A percentile compares a stretch with the other conserved stretches of the same genome.
Evolutionary conservation across 2,329 filamentous ascomycete species (phyloP).

Genomic region (Aspergillus ibericus): DNA sequence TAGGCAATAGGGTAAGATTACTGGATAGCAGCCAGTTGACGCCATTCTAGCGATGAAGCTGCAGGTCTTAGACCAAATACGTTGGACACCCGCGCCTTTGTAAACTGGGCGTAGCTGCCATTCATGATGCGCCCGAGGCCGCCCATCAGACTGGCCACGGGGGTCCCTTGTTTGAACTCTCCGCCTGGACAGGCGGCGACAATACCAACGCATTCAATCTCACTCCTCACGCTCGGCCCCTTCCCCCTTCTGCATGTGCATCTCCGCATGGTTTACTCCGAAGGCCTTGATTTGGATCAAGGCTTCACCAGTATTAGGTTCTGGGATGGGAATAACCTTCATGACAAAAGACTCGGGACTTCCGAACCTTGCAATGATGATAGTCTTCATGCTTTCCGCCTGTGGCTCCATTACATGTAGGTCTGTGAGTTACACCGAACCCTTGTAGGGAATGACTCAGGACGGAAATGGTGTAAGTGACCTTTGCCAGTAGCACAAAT

Average conservation of each 20-base stretch:
- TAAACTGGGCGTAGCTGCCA: slow-evolving; percentile 45
- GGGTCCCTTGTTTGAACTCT: slow-evolving; percentile 33
- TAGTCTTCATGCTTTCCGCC: slow-evolving; percentile 3
- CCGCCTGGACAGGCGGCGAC: slow-evolving; percentile 38
- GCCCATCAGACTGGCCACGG: slow-evolving; percentile 45
- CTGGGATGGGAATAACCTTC: slow-evolving; percentile 4
- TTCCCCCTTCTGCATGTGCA: slow-evolving; percentile 13
- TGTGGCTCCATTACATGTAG: too few species aligned
- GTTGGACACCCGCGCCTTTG: slow-evolving; percentile 35
- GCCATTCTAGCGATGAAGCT: slow-evolving; percentile 33
- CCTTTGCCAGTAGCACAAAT: too few species aligned
- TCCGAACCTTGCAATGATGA: slow-evolving; percentile 7
- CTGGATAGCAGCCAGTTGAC: slow-evolving; percentile 42
- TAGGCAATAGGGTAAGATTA: slow-evolving; percentile 45
- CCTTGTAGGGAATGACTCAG: too few species aligned
- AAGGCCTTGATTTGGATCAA: slow-evolving; percentile 8
- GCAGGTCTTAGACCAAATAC: slow-evolving; percentile 19
- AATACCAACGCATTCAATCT: slow-evolving; percentile 41
- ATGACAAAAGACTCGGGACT: slow-evolving; percentile 2
- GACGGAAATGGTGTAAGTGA: too few species aligned
- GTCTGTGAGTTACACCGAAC: too few species aligned
- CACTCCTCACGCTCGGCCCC: slow-evolving; percentile 11
- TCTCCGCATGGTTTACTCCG: slow-evolving; percentile 12
- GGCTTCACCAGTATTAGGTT: not conserved
- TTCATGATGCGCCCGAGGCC: slow-evolving; percentile 42